Evolutionary conservation across 2,329 filamentous ascomycete species (phyloP).

Genomic region (Lojkania enalia): DNA sequence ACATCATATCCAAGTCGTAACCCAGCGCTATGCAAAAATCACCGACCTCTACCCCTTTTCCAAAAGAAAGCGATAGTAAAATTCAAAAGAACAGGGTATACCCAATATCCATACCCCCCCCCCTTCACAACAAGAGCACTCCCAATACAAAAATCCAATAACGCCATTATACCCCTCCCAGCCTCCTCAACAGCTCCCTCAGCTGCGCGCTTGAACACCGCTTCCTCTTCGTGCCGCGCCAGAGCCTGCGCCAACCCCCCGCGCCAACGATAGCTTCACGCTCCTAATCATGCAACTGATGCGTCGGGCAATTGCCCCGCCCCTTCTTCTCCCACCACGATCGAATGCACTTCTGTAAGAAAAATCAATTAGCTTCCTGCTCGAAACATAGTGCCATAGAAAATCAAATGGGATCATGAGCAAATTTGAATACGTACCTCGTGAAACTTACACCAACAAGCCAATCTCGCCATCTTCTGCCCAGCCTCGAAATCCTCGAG

Average conservation of each 20-base stretch:
- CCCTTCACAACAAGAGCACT: too few relatives aligned
- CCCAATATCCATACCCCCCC: too few relatives aligned
- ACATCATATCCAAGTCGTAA: too few relatives aligned
- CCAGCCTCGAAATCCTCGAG: conserved; percentile 66
- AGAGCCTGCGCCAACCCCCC: not conserved
- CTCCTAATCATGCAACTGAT: conserved; percentile 50
- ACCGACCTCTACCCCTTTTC: too few relatives aligned
- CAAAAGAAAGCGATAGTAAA: not conserved
- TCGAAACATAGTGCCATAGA: not conserved
- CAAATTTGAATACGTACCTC: conserved; percentile 43
- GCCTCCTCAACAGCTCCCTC: not conserved
- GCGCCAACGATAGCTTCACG: not conserved
- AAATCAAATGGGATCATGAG: too few relatives aligned
- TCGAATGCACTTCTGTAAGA: conserved; percentile 53
- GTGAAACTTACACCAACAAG: conserved; percentile 68
- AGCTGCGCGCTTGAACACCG: too few relatives aligned
- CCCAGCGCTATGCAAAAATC: too few relatives aligned
- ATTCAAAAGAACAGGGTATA: conserved; percentile 1
- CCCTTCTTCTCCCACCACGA: conserved; percentile 63
- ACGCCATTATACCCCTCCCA: not conserved
- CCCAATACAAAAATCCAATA: not conserved
- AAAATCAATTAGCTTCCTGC: not conserved
- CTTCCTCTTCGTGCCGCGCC: too few relatives aligned
- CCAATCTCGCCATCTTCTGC: conserved; percentile 61
- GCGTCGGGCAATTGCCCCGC: conserved; percentile 62